These are phyloP conservation scores for Pestalotiopsis sp. DNA, from an alignment of 2,329 filamentous ascomycete genomes.

Conservation along the genomic window DNA sequence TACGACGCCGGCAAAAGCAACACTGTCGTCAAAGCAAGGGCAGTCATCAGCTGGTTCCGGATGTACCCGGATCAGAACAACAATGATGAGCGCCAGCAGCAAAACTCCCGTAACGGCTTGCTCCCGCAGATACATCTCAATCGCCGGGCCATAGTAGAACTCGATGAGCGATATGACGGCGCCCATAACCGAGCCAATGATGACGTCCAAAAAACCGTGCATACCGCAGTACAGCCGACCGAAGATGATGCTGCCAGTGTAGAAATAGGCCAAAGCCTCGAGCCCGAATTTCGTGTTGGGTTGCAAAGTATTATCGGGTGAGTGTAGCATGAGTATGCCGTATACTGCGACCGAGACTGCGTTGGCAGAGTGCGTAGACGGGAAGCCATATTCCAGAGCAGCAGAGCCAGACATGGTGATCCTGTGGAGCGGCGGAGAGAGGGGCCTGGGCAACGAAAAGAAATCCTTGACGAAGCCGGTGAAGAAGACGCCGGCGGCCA, in stretches of 20 bases:
- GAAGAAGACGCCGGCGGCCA: constrained; percentile 79
- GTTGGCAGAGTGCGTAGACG: constrained; percentile 95
- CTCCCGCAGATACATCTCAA: constrained; percentile 73
- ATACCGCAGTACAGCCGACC: constrained; percentile 96
- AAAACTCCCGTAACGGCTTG: constrained; percentile 67
- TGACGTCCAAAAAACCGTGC: constrained; percentile 94
- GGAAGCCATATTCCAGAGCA: constrained; percentile 95
- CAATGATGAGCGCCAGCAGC: constrained; percentile 65
- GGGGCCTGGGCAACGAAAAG: constrained; percentile 85
- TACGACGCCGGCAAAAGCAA: constrained; percentile 88
- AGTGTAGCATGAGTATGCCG: constrained; percentile 70
- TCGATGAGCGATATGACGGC: constrained; percentile 63
- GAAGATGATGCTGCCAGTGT: constrained; percentile 85
- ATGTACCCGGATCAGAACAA: constrained; percentile 83
- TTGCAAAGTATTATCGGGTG: constrained; percentile 63
- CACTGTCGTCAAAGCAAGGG: constrained; percentile 94
- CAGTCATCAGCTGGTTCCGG: constrained; percentile 97
- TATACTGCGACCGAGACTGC: constrained; percentile 93
- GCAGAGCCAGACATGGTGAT: constrained; percentile 98
- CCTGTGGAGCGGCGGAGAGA: constrained; percentile 88
- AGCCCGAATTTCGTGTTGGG: constrained; percentile 62
- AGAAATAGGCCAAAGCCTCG: constrained; percentile 76
- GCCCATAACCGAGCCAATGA: constrained; percentile 79
- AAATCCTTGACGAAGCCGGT: constrained; percentile 95
- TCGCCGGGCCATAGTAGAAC: constrained; percentile 59